A percentile compares a stretch with the other conserved stretches of the same genome.
Evolutionary conservation across 352 stramenopile genomes (phyloP).

Genomic region (Thalassiosira mediterranea): DNA sequence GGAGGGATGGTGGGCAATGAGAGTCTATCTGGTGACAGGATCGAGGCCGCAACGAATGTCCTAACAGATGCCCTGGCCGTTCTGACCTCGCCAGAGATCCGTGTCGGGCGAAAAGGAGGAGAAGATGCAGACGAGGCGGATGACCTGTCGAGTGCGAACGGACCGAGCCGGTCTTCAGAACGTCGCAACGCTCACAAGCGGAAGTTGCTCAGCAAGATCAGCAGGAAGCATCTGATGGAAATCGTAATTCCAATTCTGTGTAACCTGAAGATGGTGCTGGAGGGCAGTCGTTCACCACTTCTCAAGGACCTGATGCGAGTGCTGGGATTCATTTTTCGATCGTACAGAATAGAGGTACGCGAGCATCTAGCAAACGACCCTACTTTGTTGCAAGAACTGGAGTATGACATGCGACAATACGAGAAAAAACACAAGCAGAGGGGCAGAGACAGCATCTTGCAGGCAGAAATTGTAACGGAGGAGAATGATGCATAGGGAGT

Average conservation of each 20-base stretch:
- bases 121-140: conserved; percentile 83
- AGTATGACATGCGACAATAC: conserved; percentile 89
- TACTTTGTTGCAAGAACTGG: conserved; percentile 93
- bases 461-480: too few relatives aligned
- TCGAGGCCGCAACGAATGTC: conserved; percentile 72
- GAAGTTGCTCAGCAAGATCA: conserved; percentile 93
- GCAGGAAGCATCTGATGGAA: conserved; percentile 96
- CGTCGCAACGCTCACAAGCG: conserved; percentile 86
- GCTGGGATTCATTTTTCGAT: conserved; percentile 92
- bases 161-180: conserved; percentile 77
- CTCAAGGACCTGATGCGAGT: conserved; percentile 93
- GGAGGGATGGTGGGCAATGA: not conserved
- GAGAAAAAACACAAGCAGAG: conserved; percentile 34
- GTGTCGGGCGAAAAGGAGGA: conserved; percentile 86
- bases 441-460: too few relatives aligned
- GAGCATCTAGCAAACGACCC: conserved; percentile 92
- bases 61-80: conserved; percentile 86
- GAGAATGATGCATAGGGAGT: too few relatives aligned
- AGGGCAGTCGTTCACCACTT: conserved; percentile 91
- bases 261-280: conserved; percentile 93
- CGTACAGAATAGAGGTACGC: conserved; percentile 92
- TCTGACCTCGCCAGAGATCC: conserved; percentile 87
- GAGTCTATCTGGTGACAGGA: conserved; percentile 29
- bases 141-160: conserved; percentile 60
- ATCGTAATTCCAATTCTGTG: conserved; percentile 96